Percentiles rank a stretch among this genome's conserved stretches.
Evolutionary conservation across 164 flowering plant genomes (phyloP).

Genomic region (Santalum album): DNA sequence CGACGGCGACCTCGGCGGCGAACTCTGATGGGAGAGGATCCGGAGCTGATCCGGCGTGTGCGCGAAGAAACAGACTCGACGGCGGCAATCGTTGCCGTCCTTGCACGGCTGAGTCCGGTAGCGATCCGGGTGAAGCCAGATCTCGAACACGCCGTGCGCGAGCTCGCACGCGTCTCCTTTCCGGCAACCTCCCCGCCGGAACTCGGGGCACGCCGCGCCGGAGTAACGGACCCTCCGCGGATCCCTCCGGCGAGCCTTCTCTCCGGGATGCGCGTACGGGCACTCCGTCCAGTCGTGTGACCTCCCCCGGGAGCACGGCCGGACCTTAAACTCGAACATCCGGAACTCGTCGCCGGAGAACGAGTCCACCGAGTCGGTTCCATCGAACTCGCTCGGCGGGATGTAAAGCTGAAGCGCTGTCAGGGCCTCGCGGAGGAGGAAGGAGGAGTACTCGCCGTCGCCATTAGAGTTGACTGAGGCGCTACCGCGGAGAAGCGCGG

Average conservation of each 20-base stretch:
- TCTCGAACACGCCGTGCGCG: constrained; percentile 69
- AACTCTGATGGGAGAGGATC: constrained; percentile 27
- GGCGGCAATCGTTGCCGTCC: constrained; percentile 45
- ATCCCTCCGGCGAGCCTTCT: constrained; percentile 65
- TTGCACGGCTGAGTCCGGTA: constrained; percentile 71
- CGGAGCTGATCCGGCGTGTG: constrained; percentile 61
- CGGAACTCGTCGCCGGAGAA: constrained; percentile 52
- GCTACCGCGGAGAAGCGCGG: constrained; percentile 11
- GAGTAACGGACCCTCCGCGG: constrained; percentile 48
- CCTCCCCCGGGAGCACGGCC: constrained; percentile 47
- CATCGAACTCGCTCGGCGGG: constrained; percentile 29
- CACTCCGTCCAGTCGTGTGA: constrained; percentile 80
- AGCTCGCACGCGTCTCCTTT: constrained; percentile 56
- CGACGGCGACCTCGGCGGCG: constrained; percentile 44
- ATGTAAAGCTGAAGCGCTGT: constrained; percentile 45
- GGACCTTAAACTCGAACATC: constrained; percentile 61
- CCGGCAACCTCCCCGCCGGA: constrained; percentile 42
- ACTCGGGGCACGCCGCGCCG: constrained; percentile 57
- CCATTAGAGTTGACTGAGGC: constrained; percentile 7
- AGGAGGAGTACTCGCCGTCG: constrained; percentile 9
- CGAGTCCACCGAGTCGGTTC: constrained; percentile 23
- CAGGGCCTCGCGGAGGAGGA: constrained; percentile 17
- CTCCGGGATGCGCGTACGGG: constrained; percentile 71
- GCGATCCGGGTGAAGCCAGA: constrained; percentile 68
- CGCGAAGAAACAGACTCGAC: constrained; percentile 64